These are phyloP conservation scores for Hamiltosporidium tvaerminnensis DNA, from an alignment of 371 early-diverging fungal genomes.

Conservation along the genomic window DNA sequence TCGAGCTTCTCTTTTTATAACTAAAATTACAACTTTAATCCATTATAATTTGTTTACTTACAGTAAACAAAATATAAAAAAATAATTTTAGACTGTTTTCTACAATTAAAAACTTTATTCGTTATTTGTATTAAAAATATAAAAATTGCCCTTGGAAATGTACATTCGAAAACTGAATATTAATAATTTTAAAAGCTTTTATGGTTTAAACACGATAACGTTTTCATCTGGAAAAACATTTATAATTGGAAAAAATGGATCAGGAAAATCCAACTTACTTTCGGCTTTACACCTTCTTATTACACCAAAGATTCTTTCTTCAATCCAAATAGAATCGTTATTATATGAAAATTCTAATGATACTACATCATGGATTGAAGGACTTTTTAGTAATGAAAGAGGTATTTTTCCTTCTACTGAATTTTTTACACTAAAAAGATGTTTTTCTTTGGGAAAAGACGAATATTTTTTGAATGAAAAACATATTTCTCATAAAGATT, in stretches of 20 bases:
- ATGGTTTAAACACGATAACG: not conserved
- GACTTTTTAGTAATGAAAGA: slow-evolving; percentile 37
- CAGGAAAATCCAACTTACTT: slow-evolving; percentile 50
- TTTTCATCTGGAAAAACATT: slow-evolving; percentile 31
- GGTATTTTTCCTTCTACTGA: slow-evolving; percentile 21
- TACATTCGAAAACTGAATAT: not conserved
- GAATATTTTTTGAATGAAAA: slow-evolving; percentile 40
- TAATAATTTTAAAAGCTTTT: not conserved
- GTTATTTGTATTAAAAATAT: no score
- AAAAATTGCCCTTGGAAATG: not conserved
- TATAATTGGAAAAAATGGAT: slow-evolving; percentile 51
- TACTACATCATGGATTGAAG: slow-evolving; percentile 29
- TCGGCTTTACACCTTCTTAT: slow-evolving; percentile 39
- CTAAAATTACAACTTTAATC: no score
- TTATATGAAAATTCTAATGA: slow-evolving; percentile 34
- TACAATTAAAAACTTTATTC: no score
- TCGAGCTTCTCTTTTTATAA: no score
- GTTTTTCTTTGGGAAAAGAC: slow-evolving; percentile 27
- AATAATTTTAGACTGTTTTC: no score
- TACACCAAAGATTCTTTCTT: slow-evolving; percentile 11
- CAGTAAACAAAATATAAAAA: no score
- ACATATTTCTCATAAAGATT: slow-evolving; percentile 29
- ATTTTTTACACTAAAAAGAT: slow-evolving; percentile 20
- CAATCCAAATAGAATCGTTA: slow-evolving; percentile 13
- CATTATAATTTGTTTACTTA: no score